Percentiles rank a stretch among this genome's conserved stretches.
phyloP scores from a whole-genome alignment of 129 eudicot genomes.

The Apium graveolens region DNA sequence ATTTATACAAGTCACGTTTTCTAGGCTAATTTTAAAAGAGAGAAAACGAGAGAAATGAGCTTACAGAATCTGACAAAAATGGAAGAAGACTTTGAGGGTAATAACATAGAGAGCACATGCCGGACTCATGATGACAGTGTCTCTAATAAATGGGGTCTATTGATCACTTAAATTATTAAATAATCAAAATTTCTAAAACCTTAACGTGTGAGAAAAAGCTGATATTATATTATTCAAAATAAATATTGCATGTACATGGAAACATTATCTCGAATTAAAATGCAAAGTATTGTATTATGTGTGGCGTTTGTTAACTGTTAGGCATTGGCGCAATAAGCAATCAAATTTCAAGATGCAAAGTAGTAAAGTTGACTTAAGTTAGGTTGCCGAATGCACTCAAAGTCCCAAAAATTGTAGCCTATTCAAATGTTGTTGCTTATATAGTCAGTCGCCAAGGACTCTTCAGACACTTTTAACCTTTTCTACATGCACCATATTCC shows the following conservation, averaged over 20 bases:
- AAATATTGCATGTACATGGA: too few species aligned
- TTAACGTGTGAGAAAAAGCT: too few species aligned
- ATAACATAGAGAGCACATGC: conserved; percentile 53
- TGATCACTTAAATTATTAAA: too few species aligned
- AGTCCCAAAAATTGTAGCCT: neutral
- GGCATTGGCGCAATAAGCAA: neutral
- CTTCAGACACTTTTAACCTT: neutral
- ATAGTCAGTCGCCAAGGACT: neutral
- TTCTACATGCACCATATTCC: neutral
- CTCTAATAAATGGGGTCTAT: conserved; percentile 22
- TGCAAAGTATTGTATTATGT: too few species aligned
- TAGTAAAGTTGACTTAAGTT: neutral
- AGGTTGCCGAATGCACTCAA: conserved; percentile 1
- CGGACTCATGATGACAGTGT: conserved; percentile 13
- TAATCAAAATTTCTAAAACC: too few species aligned
- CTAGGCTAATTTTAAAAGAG: conserved; percentile 21
- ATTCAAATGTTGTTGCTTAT: neutral
- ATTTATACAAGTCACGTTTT: conserved; percentile 9
- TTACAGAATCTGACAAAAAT: conserved; percentile 10
- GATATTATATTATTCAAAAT: too few species aligned
- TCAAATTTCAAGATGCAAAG: neutral
- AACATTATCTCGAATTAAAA: too few species aligned
- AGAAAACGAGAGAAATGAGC: neutral
- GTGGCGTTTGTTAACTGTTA: neutral
- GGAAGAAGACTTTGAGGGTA: conserved; percentile 31